Conservation (phyloP, 176 grass and related monocot genomes). For the Avena eriantha region DNA sequence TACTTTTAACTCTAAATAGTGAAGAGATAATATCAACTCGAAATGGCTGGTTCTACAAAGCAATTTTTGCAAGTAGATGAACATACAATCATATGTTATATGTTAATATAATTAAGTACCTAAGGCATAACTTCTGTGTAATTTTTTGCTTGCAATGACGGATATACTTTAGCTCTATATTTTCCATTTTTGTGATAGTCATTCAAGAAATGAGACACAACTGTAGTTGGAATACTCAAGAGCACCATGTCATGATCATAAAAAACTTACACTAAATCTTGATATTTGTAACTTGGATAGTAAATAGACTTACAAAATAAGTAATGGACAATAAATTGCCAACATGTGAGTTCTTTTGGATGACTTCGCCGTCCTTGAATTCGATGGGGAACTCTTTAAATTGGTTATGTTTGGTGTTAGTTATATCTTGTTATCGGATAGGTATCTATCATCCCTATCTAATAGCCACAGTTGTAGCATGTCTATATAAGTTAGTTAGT, state of each 20-base stretch:
- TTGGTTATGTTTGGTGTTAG: no score
- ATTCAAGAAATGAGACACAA: slow-evolving; percentile 97
- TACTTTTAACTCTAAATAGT: slow-evolving; percentile 1
- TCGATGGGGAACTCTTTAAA: no score
- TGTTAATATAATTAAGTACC: not conserved
- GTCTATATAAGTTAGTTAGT: no score
- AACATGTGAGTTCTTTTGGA: no score
- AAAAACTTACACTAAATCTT: no score
- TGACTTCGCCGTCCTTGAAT: no score
- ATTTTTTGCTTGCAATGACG: slow-evolving; percentile 26
- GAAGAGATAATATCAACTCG: not conserved
- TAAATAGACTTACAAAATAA: no score
- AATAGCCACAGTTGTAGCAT: no score
- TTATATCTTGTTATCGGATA: no score
- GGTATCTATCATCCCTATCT: no score
- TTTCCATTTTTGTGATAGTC: slow-evolving; percentile 92
- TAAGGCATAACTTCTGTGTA: not conserved
- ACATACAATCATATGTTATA: slow-evolving; percentile 5
- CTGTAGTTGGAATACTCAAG: slow-evolving; percentile 77
- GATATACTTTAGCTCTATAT: slow-evolving; percentile 80
- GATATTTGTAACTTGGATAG: not conserved
- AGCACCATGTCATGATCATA: no score
- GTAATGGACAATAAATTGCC: no score
- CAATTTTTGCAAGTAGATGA: slow-evolving; percentile 8
- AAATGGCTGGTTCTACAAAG: slow-evolving; percentile 17